Percentiles rank a stretch among this genome's conserved stretches.
phyloP scores from a whole-genome alignment of 352 stramenopile species.

The Phytophthora niederhauseri region DNA sequence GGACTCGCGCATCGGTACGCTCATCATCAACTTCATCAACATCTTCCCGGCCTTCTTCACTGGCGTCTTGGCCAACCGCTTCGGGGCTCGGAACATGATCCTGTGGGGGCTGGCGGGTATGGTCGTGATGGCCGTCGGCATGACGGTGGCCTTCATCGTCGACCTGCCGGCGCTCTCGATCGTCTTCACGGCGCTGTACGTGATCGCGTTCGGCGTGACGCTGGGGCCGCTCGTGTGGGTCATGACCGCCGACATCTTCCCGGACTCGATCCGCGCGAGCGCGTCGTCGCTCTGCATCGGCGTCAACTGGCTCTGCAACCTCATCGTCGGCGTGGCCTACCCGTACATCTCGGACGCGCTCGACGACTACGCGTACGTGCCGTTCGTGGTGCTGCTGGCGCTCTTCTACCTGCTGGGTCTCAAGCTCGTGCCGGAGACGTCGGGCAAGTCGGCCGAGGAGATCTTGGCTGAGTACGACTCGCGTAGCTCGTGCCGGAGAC shows the following conservation, averaged over 20 bases:
- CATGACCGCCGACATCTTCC: conserved; percentile 25
- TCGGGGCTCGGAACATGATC: conserved; percentile 23
- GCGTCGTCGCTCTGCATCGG: conserved; percentile 22
- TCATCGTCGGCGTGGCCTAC: conserved; percentile 24
- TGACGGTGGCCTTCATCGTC: conserved; percentile 18
- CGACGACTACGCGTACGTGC: conserved; percentile 22
- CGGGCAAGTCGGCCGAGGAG: conserved; percentile 25
- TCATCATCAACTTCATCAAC: conserved; percentile 27
- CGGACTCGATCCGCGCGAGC: conserved; percentile 21
- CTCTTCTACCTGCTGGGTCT: conserved; percentile 18
- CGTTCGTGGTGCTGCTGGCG: conserved; percentile 19
- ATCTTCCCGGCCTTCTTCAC: conserved; percentile 26
- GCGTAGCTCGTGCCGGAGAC: conserved; percentile 24
- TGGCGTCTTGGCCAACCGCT: conserved; percentile 21
- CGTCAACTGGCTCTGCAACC: conserved; percentile 25
- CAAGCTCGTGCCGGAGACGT: conserved; percentile 26
- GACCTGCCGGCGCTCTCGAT: conserved; percentile 19
- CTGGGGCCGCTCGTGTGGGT: conserved; percentile 20
- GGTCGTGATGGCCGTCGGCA: conserved; percentile 15
- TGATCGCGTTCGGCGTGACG: conserved; percentile 21
- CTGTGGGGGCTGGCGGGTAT: conserved; percentile 22
- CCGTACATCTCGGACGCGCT: conserved; percentile 24
- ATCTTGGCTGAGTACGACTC: conserved; percentile 23
- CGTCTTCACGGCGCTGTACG: conserved; percentile 26
- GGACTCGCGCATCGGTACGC: conserved; percentile 18